Evolutionary conservation across 768 basidiomycete genomes (phyloP), one percentile per base, ranked within the genome.

Genomic region (Naganishia kalamii): DNA sequence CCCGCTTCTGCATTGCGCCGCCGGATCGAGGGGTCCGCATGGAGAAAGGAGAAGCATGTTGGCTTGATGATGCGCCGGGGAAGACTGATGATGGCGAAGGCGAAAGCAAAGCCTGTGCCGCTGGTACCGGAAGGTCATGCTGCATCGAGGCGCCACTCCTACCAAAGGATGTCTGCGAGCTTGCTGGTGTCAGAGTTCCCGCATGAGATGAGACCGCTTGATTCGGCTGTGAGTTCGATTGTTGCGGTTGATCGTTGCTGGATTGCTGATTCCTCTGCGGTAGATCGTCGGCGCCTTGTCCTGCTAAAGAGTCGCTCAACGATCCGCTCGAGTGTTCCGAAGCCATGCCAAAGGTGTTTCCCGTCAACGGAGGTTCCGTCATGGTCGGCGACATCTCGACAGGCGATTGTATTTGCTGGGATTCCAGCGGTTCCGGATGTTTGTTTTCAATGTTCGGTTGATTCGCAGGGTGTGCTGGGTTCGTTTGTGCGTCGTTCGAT

Each of bases 1-100:
- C 86, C 1, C 29, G 27, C n/a, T 17, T 2, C 19, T 54, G 52
- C 11, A 33, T 37, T 19, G 15, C n/a, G 7, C 19, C 30, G 19
- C 19, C n/a, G n/a, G 33, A 54, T n/a, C 52, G 30, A 35, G 32
- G 35, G 6, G 17, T 19, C n/a, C n/a, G 32, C 21, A 23, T 32
- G 2, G 50, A 51, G 4, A 10, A 33, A 25, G 52, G 52, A 11
- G 33, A 54, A 35, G 52, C 52, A 37, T 54, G 27, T 51, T 51
- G 52, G 19, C 52, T 54, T 37, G 33, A 19, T 19, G 52, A 54
- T 3, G 33, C 52, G 21, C 30, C 50, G 10, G 52, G 33, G 23
- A 54, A 54, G 1, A 54, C 52, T 3, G 52, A 54, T 6, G 52
- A 54, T 35, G 52, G 52, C 33, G 52, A 54, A 32, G 52, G 52